A percentile compares a stretch with the other conserved stretches of the same genome.
These are phyloP conservation scores for Trichosporon sp. DNA, from an alignment of 1,284 basidiomycete species.

Conservation along the genomic window DNA sequence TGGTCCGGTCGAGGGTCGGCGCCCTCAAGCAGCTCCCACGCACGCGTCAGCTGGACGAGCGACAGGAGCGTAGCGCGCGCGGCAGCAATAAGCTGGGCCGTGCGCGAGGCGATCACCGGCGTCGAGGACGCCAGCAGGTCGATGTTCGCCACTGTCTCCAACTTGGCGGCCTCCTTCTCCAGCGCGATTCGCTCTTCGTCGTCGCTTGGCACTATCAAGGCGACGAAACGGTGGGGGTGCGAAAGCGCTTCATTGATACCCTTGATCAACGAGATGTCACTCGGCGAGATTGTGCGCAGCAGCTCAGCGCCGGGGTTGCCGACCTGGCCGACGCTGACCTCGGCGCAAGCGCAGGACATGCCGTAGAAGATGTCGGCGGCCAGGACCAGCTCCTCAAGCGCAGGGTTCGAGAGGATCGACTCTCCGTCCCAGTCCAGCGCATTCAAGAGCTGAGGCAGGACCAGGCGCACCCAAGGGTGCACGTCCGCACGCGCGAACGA, in stretches of 20 bases:
- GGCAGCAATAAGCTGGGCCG: conserved; percentile 63
- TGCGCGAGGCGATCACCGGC: conserved; percentile 63
- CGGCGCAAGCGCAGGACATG: conserved; percentile 52
- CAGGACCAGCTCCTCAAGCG: conserved; percentile 74
- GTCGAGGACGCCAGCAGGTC: conserved; percentile 56
- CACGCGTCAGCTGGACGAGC: conserved; percentile 64
- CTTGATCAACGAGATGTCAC: conserved; percentile 69
- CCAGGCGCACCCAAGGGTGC: conserved; percentile 77
- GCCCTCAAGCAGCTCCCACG: conserved; percentile 63
- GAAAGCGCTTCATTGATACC: conserved; percentile 83
- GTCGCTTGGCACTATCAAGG: conserved; percentile 72
- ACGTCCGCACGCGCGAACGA: conserved; percentile 77
- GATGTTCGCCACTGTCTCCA: conserved; percentile 52
- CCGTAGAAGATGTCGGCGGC: conserved; percentile 68
- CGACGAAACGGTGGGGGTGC: conserved; percentile 79
- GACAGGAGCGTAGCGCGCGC: conserved; percentile 64
- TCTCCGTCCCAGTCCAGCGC: conserved; percentile 73
- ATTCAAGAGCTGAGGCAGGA: conserved; percentile 69
- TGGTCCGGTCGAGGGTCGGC: conserved; percentile 53
- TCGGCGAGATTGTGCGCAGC: conserved; percentile 60
- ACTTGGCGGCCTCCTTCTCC: conserved; percentile 58
- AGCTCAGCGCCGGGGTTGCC: conserved; percentile 42
- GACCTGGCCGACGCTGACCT: conserved; percentile 49
- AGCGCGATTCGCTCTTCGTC: conserved; percentile 53
- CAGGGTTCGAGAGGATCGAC: conserved; percentile 63